Evolutionary conservation across 192 early-diverging fungal species (phyloP).

Genomic region (Coemansia sp.): DNA sequence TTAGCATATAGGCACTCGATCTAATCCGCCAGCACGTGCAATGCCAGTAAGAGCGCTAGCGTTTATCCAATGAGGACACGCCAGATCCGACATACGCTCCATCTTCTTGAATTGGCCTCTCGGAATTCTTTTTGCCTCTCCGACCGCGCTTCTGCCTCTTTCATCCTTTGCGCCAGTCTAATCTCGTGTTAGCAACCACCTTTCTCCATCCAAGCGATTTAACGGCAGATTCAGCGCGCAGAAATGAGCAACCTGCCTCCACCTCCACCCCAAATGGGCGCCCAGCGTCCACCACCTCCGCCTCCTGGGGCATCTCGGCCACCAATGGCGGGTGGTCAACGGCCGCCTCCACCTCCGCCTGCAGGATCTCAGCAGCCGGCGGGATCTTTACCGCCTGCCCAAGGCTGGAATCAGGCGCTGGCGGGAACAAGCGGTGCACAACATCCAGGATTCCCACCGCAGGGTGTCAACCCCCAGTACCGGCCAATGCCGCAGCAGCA

Average conservation of each 20-base stretch:
- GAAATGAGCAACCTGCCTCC: conserved; percentile 19
- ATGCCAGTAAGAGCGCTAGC: background rate
- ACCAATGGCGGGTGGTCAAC: conserved; percentile 13
- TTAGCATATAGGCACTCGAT: background rate
- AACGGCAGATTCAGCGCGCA: conserved; percentile 1
- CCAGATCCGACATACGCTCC: background rate
- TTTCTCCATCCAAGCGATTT: background rate
- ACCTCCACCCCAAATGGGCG: conserved; percentile 10
- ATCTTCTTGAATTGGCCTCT: background rate
- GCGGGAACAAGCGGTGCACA: conserved; percentile 5
- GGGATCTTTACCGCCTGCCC: conserved; percentile 24
- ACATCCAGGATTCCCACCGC: conserved; percentile 35
- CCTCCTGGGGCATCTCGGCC: conserved; percentile 14
- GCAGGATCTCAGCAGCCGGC: conserved; percentile 27
- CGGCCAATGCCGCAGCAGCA: conserved; percentile 23
- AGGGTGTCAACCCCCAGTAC: conserved; percentile 27
- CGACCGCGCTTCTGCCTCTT: conserved; percentile 4
- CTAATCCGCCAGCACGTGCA: background rate
- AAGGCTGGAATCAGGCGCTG: background rate
- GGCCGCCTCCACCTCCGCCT: conserved; percentile 19
- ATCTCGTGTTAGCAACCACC: conserved; percentile 1
- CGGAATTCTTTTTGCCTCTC: background rate
- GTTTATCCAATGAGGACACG: background rate
- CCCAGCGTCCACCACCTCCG: conserved; percentile 4
- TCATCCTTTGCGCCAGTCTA: background rate